Percentiles rank a stretch among this genome's conserved stretches.
Evolutionary conservation across 768 basidiomycete species (phyloP).

Genomic region (Strobilomyces dryophilus): DNA sequence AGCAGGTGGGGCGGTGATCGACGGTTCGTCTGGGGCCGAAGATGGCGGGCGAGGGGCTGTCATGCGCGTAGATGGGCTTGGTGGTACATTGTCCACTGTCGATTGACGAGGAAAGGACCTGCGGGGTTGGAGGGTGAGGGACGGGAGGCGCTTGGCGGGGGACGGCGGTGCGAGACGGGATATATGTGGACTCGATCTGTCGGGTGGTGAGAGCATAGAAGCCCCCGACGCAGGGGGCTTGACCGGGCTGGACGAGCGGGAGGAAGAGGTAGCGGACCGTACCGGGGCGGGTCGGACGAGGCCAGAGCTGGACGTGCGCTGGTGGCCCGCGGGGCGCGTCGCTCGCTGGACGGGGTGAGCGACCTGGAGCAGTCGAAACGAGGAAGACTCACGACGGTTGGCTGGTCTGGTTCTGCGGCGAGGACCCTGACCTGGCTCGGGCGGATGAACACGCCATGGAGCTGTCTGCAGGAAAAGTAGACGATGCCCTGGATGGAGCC

Average conservation of each 20-base stretch:
- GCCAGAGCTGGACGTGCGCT: slow-evolving; percentile 53
- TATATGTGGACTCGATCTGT: slow-evolving; percentile 21
- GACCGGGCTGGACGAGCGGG: slow-evolving; percentile 63
- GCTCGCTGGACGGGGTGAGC: slow-evolving; percentile 23
- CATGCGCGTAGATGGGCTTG: slow-evolving; percentile 20
- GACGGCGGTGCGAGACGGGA: slow-evolving; percentile 32
- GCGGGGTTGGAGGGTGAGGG: slow-evolving; percentile 45
- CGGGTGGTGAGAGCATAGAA: slow-evolving; percentile 29
- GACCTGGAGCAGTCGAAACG: background rate
- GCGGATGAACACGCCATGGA: slow-evolving; percentile 86
- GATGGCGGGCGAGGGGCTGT: slow-evolving; percentile 22
- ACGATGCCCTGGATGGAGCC: slow-evolving; percentile 73
- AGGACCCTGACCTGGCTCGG: slow-evolving; percentile 76
- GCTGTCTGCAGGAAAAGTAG: slow-evolving; percentile 79
- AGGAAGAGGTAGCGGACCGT: slow-evolving; percentile 45
- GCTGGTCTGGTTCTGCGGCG: slow-evolving; percentile 32
- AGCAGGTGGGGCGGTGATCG: slow-evolving; percentile 14
- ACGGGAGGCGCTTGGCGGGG: slow-evolving; percentile 53
- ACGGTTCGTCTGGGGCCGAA: slow-evolving; percentile 13
- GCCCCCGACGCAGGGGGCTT: slow-evolving; percentile 35
- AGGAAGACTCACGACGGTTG: slow-evolving; percentile 19
- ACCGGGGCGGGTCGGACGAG: slow-evolving; percentile 37
- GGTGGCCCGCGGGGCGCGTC: slow-evolving; percentile 42
- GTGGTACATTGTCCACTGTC: slow-evolving; percentile 33
- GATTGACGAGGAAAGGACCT: slow-evolving; percentile 47